Conservation (phyloP, 2,329 filamentous ascomycete genomes). For the Cryphonectria naterciae region DNA sequence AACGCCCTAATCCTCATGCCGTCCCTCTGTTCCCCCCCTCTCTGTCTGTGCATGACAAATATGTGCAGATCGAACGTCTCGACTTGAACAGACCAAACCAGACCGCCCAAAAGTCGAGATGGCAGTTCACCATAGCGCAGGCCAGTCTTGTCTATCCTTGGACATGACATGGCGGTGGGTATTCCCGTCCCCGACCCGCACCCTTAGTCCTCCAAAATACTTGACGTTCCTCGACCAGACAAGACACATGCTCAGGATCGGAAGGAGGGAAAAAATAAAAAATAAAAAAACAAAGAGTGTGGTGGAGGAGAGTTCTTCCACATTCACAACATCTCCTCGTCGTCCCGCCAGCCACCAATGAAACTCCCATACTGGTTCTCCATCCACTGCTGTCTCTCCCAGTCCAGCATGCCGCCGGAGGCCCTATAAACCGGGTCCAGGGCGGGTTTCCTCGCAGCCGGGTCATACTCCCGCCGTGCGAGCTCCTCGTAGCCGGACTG, state of each 20-base stretch:
- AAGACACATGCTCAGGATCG: not conserved
- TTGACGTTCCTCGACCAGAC: not conserved
- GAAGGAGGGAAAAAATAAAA: not conserved
- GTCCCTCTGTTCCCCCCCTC: not conserved
- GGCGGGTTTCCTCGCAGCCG: constrained; percentile 50
- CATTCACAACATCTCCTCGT: constrained; percentile 29
- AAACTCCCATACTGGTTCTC: constrained; percentile 70
- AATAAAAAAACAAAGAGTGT: not conserved
- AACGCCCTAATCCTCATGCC: not conserved
- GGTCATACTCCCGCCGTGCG: constrained; percentile 66
- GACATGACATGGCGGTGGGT: not conserved
- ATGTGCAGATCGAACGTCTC: not conserved
- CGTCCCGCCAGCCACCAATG: constrained; percentile 26
- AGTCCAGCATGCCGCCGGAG: constrained; percentile 42
- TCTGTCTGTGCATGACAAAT: not conserved
- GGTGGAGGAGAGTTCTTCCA: too few species aligned
- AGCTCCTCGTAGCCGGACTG: constrained; percentile 76
- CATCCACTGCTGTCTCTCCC: constrained; percentile 60
- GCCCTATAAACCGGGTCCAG: constrained; percentile 71
- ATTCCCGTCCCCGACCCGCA: not conserved
- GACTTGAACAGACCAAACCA: not conserved
- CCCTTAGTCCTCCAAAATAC: not conserved
- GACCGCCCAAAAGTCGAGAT: not conserved
- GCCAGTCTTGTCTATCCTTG: not conserved
- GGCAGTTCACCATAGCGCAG: not conserved